These are phyloP conservation scores for Nadsonia starkeyi-henricii DNA, from an alignment of 1,139 yeast species.

Conservation along the genomic window DNA sequence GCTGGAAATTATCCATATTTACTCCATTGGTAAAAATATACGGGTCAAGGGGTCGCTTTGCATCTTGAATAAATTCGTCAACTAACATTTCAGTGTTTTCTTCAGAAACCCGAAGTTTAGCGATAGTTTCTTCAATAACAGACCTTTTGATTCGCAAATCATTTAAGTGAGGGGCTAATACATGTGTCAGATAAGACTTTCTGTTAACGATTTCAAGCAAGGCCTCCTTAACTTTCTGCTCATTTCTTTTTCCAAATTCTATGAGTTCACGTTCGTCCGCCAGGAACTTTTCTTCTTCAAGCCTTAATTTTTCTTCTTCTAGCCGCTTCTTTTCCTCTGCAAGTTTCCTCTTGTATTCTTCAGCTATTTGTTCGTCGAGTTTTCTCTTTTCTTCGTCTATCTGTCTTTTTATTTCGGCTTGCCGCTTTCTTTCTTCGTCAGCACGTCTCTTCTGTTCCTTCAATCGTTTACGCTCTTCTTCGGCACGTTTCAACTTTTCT, in stretches of 20 bases:
- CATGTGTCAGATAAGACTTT: too few species aligned
- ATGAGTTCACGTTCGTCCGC: too few species aligned
- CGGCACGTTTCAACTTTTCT: constrained; percentile 1
- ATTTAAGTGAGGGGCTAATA: too few species aligned
- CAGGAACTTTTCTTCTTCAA: neutral
- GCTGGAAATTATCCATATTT: too few species aligned
- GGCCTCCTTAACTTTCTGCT: neutral
- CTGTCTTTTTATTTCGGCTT: constrained; percentile 1
- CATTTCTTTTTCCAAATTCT: neutral
- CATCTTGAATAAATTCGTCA: neutral
- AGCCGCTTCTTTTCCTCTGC: neutral
- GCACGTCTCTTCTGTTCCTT: neutral
- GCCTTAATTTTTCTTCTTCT: neutral
- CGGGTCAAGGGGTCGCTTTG: too few species aligned
- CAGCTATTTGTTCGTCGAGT: neutral
- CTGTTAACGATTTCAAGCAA: neutral
- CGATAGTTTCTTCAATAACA: neutral
- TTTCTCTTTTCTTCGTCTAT: constrained; percentile 1
- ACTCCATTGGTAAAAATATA: too few species aligned
- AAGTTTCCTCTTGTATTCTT: neutral
- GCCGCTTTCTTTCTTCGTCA: constrained; percentile 1
- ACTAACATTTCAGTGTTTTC: neutral
- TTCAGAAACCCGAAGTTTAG: neutral
- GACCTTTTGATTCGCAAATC: too few species aligned
- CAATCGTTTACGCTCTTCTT: constrained; percentile 1